Base-by-base conservation (phyloP, 768 basidiomycete genomes). In the Chalciporus pseudorubinellus region DNA sequence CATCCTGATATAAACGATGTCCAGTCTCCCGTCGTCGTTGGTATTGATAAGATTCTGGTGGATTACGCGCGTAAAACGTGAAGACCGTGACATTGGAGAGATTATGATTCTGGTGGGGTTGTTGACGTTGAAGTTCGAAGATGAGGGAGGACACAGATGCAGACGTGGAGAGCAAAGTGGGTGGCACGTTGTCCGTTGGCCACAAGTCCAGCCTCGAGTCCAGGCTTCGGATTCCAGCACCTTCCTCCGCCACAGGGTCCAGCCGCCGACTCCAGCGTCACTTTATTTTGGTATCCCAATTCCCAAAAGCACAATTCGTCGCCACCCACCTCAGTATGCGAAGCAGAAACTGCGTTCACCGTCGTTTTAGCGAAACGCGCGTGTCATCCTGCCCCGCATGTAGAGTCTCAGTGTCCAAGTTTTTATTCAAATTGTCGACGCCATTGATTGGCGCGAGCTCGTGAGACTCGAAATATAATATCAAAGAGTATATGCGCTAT, bases 31-130 rank as follows among this genome's bases (percentile, higher is more conserved):
- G 39, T 65, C 64, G 29, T 19, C 57, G 46, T 62, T 67, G 6
- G 57, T 42, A 14, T 67, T 45, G 40, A 69, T 22, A 29, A 69
- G 59, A 39, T 65, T 65, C 38, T 70, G 69, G 24, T 61, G 39
- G 26, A 69, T 50, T 8, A 55, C n/a, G 1, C 62, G 65, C 31
- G 54, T 55, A 12, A 44, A 16, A 16, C 1, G 60, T 33, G 6
- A 50, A 29, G 53, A 62, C 59, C 10, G 21, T 34, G 4, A 34
- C n/a, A n/a, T n/a, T n/a, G 31, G 13, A 4, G 31, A 9, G 31
- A 10, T 33, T 33, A 7, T 40, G 29, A 31, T 31, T 31, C 31
- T 26, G 26, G 6, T 6, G 26, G 31, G 3, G 44, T 36, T 47
- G 46, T 8, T 53, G 34, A 40, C 4, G 20, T 42, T 52, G 28